Base-by-base conservation (phyloP, 805 yeast species). In the Komagataella phaffii region DNA sequence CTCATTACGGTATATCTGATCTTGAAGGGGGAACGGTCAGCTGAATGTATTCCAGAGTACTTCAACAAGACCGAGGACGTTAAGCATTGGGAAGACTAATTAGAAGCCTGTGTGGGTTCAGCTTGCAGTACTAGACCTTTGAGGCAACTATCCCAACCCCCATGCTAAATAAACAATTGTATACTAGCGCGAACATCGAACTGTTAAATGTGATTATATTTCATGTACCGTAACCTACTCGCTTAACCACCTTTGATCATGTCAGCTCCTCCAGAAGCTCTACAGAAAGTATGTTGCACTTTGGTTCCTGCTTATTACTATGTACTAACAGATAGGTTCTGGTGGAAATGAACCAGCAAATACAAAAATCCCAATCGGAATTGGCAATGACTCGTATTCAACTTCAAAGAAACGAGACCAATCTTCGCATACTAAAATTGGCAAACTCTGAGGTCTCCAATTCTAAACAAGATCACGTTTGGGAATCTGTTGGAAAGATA, bases 401-500 rank as follows among this genome's bases (percentile, higher is more conserved):
- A 57, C 63, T 80, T 51, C 72, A 73, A 43, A 61, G 77, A 46
- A 70, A 74, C 21, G 64, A 69, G 52, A 75, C 81, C 48, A 76
- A 75, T 57, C 66, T 76, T 57, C 73, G 71, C 57, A 62, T 85
- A 49, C 74, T 81, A 18, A 74, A 75, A 23, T 69, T 78, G 47
- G 83, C 95, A 7, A 66, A 73, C 40, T 61, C 72, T 40, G 85
- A 84, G 56, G 69, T 88, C 49, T 69, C 67, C 23, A 57, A 54
- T 24, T 67, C 75, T 12, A 72, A 69, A 7, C 69, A 69, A 18
- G 74, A 77, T 7, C 62, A 61, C 7, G 90, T 89, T 4, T 89
- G 95, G 93, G 79, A 86, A 61, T 87, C 95, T 4, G 77, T 87
- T 43, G 97, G 97, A 24, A 85, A 84, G 65, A 77, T 88, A 30